phyloP scores from a whole-genome alignment of 2,329 filamentous ascomycete genomes.

The Ophiostoma australiae region DNA sequence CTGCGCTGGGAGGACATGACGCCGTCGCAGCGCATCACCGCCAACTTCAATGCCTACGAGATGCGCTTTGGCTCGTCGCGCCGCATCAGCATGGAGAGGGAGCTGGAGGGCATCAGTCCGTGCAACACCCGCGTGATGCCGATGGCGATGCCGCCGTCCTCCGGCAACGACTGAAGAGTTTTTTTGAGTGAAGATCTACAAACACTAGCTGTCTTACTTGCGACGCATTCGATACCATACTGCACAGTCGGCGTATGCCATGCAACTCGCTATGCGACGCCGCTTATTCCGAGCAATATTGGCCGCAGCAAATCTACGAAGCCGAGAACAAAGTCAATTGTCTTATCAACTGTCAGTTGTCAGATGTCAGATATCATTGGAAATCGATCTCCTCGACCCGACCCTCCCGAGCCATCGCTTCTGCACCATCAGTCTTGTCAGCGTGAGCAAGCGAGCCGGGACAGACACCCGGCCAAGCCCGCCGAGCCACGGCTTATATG shows the following conservation, averaged over 20 bases:
- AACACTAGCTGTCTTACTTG: too few species aligned
- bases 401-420: background rate
- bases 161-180: background rate
- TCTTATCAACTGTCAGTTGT: too few species aligned
- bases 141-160: background rate
- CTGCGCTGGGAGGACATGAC: conserved; percentile 18
- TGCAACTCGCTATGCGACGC: too few species aligned
- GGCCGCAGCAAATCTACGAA: too few species aligned
- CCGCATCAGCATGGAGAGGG: conserved; percentile 25
- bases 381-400: background rate
- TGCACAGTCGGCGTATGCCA: too few species aligned
- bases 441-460: background rate
- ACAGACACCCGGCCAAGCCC: background rate
- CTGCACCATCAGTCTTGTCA: background rate
- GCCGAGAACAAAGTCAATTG: too few species aligned
- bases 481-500: background rate
- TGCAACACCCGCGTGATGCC: conserved; percentile 38
- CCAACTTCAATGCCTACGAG: conserved; percentile 44
- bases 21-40: conserved; percentile 41
- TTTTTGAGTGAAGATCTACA: background rate
- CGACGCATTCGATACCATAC: too few species aligned
- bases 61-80: conserved; percentile 41
- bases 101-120: conserved; percentile 39
- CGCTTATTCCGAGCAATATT: too few species aligned
- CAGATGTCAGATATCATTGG: too few species aligned